Base-by-base conservation (phyloP, 352 stramenopile genomes). In the Phytophthora pluvialis region DNA sequence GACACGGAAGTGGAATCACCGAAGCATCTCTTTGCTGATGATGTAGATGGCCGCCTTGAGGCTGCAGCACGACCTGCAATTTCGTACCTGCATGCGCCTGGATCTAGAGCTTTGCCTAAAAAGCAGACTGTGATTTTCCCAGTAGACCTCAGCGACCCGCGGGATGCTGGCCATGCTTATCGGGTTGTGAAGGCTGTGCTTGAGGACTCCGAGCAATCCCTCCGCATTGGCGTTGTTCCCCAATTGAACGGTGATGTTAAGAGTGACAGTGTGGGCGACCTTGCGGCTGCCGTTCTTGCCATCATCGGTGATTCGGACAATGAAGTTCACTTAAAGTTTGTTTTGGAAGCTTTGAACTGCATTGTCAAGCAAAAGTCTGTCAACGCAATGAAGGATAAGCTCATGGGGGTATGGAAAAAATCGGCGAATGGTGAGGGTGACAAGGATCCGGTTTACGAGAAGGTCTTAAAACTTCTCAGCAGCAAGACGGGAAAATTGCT, bases 41-140 rank as follows among this genome's bases (percentile, higher is more conserved):
- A 91, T 62, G 78, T 83, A 26, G 80, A 91, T 40, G 75, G 72
- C 32, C 72, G 77, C 5, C 67, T 94, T 21, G 77, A 92, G 49
- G 66, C 65, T 36, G 69, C 87, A 26, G 40, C 86, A 29, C 59
- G 57, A n/a, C 54, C 42, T 28, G 65, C 86, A 40, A 75, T 91
- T 6, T 73, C 73, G 29, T 91, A 90, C 50, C 57, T 92, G 13
- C 83, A 94, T 64, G 78, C 80, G 5, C 51, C 66, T 42, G 63
- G 60, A 1, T 89, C 86, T 5, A 64, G 80, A 10, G 32, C 61
- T 18, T 35, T 79, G 1, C 72, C 86, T 0, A 94, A 94, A 67
- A 92, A 91, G 61, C 81, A 94, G 35, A 89, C 83, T 0, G 39
- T 94, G 28, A 75, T 94, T 28, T 88, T 92, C 29, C 66, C 67